Evolutionary conservation across 2,329 filamentous ascomycete species (phyloP), one percentile per base, ranked within the genome.

Genomic region (Cryphonectria naterciae): DNA sequence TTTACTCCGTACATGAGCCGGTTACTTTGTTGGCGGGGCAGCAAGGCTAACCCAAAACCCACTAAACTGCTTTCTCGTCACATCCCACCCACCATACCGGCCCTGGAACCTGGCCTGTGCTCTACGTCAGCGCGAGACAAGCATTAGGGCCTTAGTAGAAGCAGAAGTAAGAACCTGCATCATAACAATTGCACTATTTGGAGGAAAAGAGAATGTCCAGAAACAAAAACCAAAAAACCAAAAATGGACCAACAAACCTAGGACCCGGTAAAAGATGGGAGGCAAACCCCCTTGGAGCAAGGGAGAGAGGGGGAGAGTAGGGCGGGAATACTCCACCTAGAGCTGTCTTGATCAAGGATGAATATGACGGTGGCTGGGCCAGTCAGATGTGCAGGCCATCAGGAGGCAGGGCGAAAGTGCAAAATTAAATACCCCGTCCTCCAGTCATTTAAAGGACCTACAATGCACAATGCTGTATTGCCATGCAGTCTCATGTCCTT

Each of bases 301-400:
- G 46, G 54, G 25, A 32, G 54, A 58, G 25, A 56, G 32, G 3
- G 32, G 2, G 54, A 58, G 25, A 28, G 54, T 22, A 67, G 65
- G 65, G 37, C 65, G 43, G 39, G 32, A 35, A 32, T 37, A 37
- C 49, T 43, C 65, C 65, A 67, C 49, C 46, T 8, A 56, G 35
- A 15, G n/a, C 22, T 7, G 65, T 39, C 61, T 11, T 10, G 32
- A 4, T 32, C 46, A n/a, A 49, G 46, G 46, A 49, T 49, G 60
- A 43, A 60, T 46, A 32, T 61, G 35, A 60, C 61, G 61, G 61
- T 67, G 65, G 65, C 65, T 67, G 65, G 65, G 54, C 65, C 65
- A 67, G 65, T 67, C 22, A 43, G 43, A 32, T 28, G 25, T 43
- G 49, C 28, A 17, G 63, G 41, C 25, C 28, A 39, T 22, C 17